phyloP scores from a whole-genome alignment of 345 rosid genomes.

The Barbarea vulgaris region DNA sequence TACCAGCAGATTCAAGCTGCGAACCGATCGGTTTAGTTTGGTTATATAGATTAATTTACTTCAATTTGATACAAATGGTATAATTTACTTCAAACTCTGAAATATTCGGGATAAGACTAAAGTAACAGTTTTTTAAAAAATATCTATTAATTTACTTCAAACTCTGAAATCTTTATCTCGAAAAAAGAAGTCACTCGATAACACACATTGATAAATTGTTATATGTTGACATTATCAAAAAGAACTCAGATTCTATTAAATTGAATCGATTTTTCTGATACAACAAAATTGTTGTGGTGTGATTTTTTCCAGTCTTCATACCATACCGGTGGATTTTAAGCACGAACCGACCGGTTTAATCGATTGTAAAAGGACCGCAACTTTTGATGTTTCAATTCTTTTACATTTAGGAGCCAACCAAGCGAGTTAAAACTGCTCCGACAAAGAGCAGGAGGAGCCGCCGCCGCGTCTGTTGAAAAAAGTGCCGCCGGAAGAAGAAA shows the following conservation, averaged over 20 bases:
- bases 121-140: too few relatives aligned
- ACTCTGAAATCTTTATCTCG: too few relatives aligned
- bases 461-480: constrained; percentile 15
- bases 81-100: too few relatives aligned
- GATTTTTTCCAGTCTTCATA: not conserved
- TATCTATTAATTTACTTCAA: too few relatives aligned
- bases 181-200: too few relatives aligned
- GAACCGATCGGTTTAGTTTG: not conserved
- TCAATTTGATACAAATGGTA: too few relatives aligned
- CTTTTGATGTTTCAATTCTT: not conserved
- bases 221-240: too few relatives aligned
- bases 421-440: constrained; percentile 12
- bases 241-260: too few relatives aligned
- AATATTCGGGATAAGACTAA: too few relatives aligned
- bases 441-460: constrained; percentile 23
- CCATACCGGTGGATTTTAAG: not conserved
- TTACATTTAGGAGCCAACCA: not conserved
- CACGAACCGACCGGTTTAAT: not conserved
- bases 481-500: constrained; percentile 21
- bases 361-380: not conserved
- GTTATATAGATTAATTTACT: too few relatives aligned
- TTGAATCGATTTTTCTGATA: not conserved
- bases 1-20: not conserved
- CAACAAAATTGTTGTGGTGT: too few relatives aligned
- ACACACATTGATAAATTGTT: too few relatives aligned